A percentile compares a stretch with the other conserved stretches of the same genome.
phyloP scores from a whole-genome alignment of 2,329 filamentous ascomycete species.

The Talaromyces rugulosus region DNA sequence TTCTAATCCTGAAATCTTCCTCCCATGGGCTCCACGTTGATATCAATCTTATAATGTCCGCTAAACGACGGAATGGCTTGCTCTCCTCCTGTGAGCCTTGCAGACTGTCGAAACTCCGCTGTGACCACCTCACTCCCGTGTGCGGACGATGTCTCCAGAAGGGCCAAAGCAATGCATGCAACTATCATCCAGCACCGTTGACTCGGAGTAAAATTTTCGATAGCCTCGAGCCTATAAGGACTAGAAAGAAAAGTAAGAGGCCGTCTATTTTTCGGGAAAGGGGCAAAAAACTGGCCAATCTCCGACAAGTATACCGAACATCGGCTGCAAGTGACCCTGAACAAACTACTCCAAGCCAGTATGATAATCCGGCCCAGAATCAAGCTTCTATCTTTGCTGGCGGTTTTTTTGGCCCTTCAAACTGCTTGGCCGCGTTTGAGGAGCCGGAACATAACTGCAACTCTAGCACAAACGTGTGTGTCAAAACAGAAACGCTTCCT shows the following conservation, averaged over 20 bases:
- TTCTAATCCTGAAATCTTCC: not conserved
- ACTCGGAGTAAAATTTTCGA: constrained; percentile 8
- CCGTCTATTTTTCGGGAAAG: not conserved
- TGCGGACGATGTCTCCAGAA: constrained; percentile 18
- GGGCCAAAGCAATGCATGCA: constrained; percentile 9
- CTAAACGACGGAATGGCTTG: not conserved
- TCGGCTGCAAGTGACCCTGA: not conserved
- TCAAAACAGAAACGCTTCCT: not conserved
- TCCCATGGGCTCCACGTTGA: not conserved
- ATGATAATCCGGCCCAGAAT: not conserved
- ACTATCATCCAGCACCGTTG: constrained; percentile 17
- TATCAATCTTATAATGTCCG: not conserved
- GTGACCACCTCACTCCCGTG: constrained; percentile 14
- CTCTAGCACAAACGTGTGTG: not conserved
- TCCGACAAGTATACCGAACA: constrained; percentile 8
- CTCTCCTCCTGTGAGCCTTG: not conserved
- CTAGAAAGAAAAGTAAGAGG: not conserved
- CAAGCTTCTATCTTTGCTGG: constrained; percentile 2
- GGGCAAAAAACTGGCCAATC: not conserved
- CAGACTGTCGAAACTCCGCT: not conserved
- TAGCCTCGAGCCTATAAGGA: not conserved
- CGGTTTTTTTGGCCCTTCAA: constrained; percentile 19
- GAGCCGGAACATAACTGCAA: constrained; percentile 6
- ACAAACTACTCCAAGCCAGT: not conserved
- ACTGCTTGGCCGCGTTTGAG: constrained; percentile 17